Evolutionary conservation across 306 rosid species (phyloP), one percentile per base, ranked within the genome.

Genomic region (Oxytropis ochrocephala): DNA sequence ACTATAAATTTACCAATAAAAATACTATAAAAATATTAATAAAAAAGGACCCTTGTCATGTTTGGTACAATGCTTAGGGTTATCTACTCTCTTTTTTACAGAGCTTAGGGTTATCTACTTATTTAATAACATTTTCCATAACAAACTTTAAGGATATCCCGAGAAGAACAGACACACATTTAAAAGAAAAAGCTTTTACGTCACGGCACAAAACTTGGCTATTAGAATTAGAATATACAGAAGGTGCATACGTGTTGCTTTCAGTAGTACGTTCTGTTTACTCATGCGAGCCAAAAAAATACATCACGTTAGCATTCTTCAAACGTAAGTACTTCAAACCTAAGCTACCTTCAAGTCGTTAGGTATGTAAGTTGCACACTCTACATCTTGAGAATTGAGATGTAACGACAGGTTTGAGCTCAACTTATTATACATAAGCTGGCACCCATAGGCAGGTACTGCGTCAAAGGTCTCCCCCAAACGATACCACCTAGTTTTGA

Each of bases 291-390:
- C 21, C 70, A 66, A 53, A 57, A 75, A 69, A 32, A 59, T 38
- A 62, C 32, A 51, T 30, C 33, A 46, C 3, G 76, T 18, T 43
- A 74, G 77, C 74, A 86, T 82, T 68, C 94, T 87, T 89, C 11
- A 16, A 63, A 44, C 50, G 74, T 44, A 87, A 85, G 82, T 75
- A 85, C 82, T 85, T 87, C 64, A 75, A 80, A 85, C 51, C 79
- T 71, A 87, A 82, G 87, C 79, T 74, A 85, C 76, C 72, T 54
- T 78, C 85, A 72, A 61, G 79, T 70, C 67, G 85, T 87, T 81
- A 78, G 92, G 96, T 90, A 51, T 44, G 89, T 56, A 58, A 51
- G 92, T 76, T 87, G 79, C 63, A 53, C 75, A 76, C 67, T 87
- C 95, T 55, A 84, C 69, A 81, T 89, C 88, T 64, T 12, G 30